Percentiles rank a stretch among this genome's conserved stretches.
phyloP scores from a whole-genome alignment of 2,329 filamentous ascomycete species.

The Endothia cerciana region DNA sequence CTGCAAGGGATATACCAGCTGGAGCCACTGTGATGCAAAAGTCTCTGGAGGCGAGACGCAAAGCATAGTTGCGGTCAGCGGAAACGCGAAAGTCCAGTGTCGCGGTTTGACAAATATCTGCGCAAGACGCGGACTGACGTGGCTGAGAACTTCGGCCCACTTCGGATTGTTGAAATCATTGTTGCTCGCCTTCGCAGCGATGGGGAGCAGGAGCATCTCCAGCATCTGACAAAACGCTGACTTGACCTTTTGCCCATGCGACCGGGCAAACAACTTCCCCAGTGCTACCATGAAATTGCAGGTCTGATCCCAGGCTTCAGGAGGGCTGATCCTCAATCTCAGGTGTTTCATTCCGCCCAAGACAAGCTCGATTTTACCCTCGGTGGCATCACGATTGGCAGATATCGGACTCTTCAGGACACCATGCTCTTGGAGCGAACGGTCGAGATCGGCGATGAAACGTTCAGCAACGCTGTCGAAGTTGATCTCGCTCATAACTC shows the following conservation, averaged over 20 bases:
- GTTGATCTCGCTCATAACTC: constrained; percentile 94
- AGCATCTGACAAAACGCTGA: constrained; percentile 93
- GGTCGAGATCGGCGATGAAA: constrained; percentile 80
- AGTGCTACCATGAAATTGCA: constrained; percentile 87
- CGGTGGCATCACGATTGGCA: constrained; percentile 64
- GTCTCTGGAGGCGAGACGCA: constrained; percentile 86
- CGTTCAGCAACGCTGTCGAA: constrained; percentile 82
- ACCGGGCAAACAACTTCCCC: constrained; percentile 79
- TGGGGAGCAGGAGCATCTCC: constrained; percentile 81
- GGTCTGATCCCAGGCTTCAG: constrained; percentile 79
- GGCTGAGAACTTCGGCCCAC: constrained; percentile 84
- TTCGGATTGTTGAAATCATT: constrained; percentile 78
- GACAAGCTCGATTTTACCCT: constrained; percentile 84
- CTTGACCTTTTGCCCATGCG: constrained; percentile 88
- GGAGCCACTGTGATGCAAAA: constrained; percentile 85
- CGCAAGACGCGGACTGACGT: constrained; percentile 75
- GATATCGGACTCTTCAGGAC: constrained; percentile 66
- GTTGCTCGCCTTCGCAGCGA: constrained; percentile 78
- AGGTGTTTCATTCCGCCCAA: constrained; percentile 91
- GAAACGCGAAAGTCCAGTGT: constrained; percentile 89
- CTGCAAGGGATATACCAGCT: constrained; percentile 76
- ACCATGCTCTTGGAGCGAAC: constrained; percentile 74
- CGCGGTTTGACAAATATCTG: constrained; percentile 90
- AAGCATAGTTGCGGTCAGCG: constrained; percentile 82
- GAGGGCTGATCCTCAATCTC: constrained; percentile 72